Percentiles rank a stretch among this genome's conserved stretches.
Evolutionary conservation across 106 monocot genomes (phyloP).

Genomic region (Triglochin maritima): DNA sequence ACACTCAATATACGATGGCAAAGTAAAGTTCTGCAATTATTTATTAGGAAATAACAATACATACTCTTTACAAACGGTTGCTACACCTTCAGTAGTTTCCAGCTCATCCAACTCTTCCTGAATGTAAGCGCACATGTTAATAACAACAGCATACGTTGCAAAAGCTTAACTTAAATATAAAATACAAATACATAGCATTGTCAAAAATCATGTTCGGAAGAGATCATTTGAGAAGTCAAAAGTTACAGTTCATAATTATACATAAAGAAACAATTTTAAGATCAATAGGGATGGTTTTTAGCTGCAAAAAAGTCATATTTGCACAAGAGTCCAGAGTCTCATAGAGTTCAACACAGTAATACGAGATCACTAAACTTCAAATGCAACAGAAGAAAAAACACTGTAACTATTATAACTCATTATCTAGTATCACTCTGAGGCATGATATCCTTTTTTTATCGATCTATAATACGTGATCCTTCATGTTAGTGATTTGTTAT

Average conservation of each 20-base stretch:
- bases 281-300: background rate
- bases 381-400: no score
- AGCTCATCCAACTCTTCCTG: constrained; percentile 19
- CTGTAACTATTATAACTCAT: no score
- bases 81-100: constrained; percentile 10
- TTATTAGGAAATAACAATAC: background rate
- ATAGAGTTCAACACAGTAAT: no score
- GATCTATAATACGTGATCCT: no score
- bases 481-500: no score
- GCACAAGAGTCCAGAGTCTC: no score
- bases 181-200: background rate
- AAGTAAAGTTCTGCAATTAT: background rate
- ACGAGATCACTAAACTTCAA: no score
- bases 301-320: no score
- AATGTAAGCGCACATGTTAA: background rate
- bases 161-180: background rate
- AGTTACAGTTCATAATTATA: background rate
- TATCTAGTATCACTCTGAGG: no score
- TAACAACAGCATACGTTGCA: background rate
- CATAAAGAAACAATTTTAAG: background rate
- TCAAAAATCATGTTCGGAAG: background rate
- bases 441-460: no score
- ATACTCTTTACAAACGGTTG: constrained; percentile 11
- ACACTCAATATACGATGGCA: no score
- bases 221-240: background rate